Base-by-base conservation (phyloP, 179 eudicot species). In the Amaranthus tricolor region DNA sequence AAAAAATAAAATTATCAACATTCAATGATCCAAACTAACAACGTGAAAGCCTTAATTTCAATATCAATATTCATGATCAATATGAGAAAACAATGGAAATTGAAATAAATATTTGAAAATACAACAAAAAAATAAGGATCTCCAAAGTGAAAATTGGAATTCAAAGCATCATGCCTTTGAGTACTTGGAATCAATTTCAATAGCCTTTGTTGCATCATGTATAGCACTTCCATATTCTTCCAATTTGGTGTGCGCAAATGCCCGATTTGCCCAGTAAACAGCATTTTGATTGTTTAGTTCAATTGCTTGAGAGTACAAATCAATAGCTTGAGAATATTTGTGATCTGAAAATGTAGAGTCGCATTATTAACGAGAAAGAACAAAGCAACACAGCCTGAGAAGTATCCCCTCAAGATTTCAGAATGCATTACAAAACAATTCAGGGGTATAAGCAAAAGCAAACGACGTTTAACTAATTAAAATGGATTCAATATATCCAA, bases 191-290 rank as follows among this genome's bases (percentile, higher is more conserved):
- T 95, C 96, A 74, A 89, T 83, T 76, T 93, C 96, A 84, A 93
- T 84, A 62, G 99, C 95, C 74, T 72, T 85, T n/a, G 95, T 77
- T 49, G 97, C 95, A 82, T 95, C 99, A 83, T 80, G 91, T 56
- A 95, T 80, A 45, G 99, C 99, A 79, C 98, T 93, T 15, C 98
- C 99, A 79, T 95, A 95, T 75, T 89, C 97, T 80, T 95, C 98
- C 84, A 95, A 80, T 74, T 93, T 93, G 49, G 89, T 87, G 85
- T 95, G 98, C 9, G 99, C 97, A 81, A 95, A 89, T 56, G 99
- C 99, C 73, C 99, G 97, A 77, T 95, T 93, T 64, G 99, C 99
- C 89, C 91, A 95, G 76, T 93, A 95, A 31, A 93, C 98, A 59
- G 97, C 94, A 86, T 86, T 93, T 63, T 87, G 87, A 66, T 79